Percentiles rank a stretch among this genome's conserved stretches.
Evolutionary conservation across 1,284 basidiomycete species (phyloP).

Genomic region (Trametes pubescens): DNA sequence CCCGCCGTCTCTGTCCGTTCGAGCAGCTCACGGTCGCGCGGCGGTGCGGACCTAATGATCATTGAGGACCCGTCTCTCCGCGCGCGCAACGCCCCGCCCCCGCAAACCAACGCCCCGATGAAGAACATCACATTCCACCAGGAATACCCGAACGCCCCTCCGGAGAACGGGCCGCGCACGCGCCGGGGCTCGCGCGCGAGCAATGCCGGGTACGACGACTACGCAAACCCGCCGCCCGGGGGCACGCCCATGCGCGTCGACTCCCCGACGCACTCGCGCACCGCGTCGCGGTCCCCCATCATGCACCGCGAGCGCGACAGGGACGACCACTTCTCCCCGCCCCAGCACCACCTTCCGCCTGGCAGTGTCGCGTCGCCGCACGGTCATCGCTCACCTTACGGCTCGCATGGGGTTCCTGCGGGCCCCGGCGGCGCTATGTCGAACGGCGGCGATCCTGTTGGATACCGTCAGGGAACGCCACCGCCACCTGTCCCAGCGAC

Average conservation of each 20-base stretch:
- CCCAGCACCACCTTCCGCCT: slow-evolving; percentile 26
- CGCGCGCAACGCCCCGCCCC: slow-evolving; percentile 27
- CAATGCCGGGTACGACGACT: slow-evolving; percentile 36
- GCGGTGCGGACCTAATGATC: slow-evolving; percentile 41
- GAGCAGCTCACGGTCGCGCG: slow-evolving; percentile 8
- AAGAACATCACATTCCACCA: slow-evolving; percentile 43
- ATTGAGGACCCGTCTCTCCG: slow-evolving; percentile 38
- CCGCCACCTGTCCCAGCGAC: slow-evolving; percentile 49
- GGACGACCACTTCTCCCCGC: slow-evolving; percentile 34
- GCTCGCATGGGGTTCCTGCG: slow-evolving; percentile 32
- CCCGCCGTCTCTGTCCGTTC: slow-evolving; percentile 1
- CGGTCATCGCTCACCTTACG: slow-evolving; percentile 37
- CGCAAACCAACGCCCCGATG: slow-evolving; percentile 27
- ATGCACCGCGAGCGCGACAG: slow-evolving; percentile 37
- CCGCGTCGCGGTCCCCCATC: slow-evolving; percentile 37
- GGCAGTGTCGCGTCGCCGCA: slow-evolving; percentile 30
- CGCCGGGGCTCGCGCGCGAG: slow-evolving; percentile 35
- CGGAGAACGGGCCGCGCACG: slow-evolving; percentile 29
- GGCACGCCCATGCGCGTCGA: slow-evolving; percentile 29
- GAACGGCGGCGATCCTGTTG: slow-evolving; percentile 24
- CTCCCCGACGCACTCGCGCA: slow-evolving; percentile 33
- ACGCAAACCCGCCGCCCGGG: slow-evolving; percentile 17
- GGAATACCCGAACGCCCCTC: slow-evolving; percentile 37
- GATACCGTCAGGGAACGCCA: slow-evolving; percentile 23
- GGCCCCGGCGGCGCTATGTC: neutral